Evolutionary conservation across 2,329 filamentous ascomycete species (phyloP).

Genomic region (Fusarium circinatum): DNA sequence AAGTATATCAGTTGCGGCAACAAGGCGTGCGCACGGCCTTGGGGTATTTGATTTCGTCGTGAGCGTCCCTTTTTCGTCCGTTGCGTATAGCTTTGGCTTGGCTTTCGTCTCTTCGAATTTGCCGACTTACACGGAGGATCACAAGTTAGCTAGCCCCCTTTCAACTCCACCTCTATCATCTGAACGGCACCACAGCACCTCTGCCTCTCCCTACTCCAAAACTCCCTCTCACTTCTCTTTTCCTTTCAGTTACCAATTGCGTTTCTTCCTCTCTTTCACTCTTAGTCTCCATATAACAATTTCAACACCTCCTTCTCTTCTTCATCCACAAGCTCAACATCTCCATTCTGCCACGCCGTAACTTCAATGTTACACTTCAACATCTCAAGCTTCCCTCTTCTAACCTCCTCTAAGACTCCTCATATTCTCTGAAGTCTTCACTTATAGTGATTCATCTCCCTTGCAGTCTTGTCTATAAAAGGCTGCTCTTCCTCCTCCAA

Average conservation of each 20-base stretch:
- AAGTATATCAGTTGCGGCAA: background rate
- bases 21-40: background rate
- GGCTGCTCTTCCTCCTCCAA: background rate
- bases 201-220: background rate
- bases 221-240: background rate
- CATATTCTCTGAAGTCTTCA: background rate
- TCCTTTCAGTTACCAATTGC: rapidly evolving
- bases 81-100: background rate
- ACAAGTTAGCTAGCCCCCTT: background rate
- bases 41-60: background rate
- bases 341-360: background rate
- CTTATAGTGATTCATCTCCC: background rate
- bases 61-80: conserved; percentile 2
- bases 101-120: background rate
- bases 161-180: conserved; percentile 7
- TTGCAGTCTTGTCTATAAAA: background rate
- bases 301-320: background rate
- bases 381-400: background rate
- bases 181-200: background rate
- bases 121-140: conserved; percentile 16
- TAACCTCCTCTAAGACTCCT: background rate
- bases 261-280: background rate
- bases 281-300: background rate
- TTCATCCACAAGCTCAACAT: background rate
- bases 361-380: background rate